Evolutionary conservation across 176 grass and related monocot genomes (phyloP).

Genomic region (Triticum urartu): DNA sequence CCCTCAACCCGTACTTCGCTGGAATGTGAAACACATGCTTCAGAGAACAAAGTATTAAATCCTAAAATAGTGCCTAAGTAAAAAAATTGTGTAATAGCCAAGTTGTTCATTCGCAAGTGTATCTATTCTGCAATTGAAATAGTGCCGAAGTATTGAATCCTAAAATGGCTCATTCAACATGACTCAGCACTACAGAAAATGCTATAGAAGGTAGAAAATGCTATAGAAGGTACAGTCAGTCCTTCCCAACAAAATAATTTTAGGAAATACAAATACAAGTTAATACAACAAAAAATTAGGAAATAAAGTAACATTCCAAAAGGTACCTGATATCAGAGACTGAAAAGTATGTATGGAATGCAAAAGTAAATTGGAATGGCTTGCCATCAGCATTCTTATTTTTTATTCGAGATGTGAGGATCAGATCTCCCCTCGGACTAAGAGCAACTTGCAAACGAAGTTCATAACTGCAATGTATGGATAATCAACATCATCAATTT

Average conservation of each 20-base stretch:
- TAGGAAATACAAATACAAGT: neutral
- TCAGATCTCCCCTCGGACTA: conserved; percentile 64
- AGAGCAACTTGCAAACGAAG: conserved; percentile 70
- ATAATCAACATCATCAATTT: conserved; percentile 8
- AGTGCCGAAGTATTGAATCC: neutral
- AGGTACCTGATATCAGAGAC: conserved; percentile 83
- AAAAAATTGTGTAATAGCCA: neutral
- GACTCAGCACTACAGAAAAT: neutral
- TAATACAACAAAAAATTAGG: neutral
- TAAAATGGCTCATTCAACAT: neutral
- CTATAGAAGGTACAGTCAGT: neutral
- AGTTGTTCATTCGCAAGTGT: neutral
- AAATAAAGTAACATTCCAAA: neutral
- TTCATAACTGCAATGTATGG: conserved; percentile 58
- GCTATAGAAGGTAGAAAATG: neutral
- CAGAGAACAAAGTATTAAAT: neutral
- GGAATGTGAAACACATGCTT: conserved; percentile 24
- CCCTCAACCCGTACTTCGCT: conserved; percentile 94
- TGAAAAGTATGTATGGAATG: conserved; percentile 74
- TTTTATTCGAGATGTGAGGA: conserved; percentile 64
- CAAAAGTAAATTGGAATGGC: conserved; percentile 79
- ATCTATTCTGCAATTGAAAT: conserved; percentile 16
- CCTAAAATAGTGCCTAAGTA: too few species aligned
- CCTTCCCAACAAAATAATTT: neutral
- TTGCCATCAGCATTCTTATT: conserved; percentile 66